These are phyloP conservation scores for Pholiota microspora DNA, from an alignment of 768 basidiomycete genomes.

Conservation along the genomic window DNA sequence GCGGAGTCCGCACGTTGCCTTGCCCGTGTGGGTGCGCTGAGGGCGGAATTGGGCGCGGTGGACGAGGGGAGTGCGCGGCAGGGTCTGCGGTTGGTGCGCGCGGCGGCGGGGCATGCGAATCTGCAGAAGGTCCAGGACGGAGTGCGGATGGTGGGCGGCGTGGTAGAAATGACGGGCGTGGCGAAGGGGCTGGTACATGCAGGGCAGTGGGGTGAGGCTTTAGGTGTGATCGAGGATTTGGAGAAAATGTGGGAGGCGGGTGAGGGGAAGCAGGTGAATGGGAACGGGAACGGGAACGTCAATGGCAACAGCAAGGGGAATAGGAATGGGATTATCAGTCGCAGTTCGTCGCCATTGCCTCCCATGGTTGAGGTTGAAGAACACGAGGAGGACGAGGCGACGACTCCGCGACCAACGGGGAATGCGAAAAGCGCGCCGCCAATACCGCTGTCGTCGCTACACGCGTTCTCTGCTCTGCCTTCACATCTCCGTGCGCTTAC, in stretches of 20 bases:
- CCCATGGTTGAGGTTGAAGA: too few species aligned
- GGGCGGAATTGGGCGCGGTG: conserved; percentile 68
- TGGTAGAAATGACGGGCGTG: conserved; percentile 76
- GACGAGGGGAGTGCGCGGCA: conserved; percentile 75
- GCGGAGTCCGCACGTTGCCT: conserved; percentile 86
- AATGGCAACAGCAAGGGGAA: too few species aligned
- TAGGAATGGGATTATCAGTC: conserved; percentile 19
- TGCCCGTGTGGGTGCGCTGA: conserved; percentile 68
- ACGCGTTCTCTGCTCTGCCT: conserved; percentile 76
- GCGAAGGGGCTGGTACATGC: conserved; percentile 73
- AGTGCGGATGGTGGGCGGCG: conserved; percentile 60
- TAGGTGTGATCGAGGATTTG: conserved; percentile 71
- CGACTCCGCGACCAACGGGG: too few species aligned
- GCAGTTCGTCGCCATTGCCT: conserved; percentile 27
- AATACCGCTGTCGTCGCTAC: conserved; percentile 64
- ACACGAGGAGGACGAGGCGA: conserved; percentile 30
- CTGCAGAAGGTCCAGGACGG: conserved; percentile 60
- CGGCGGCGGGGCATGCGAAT: conserved; percentile 59
- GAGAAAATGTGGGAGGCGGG: conserved; percentile 52
- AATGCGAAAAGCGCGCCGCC: too few species aligned
- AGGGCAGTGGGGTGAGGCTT: conserved; percentile 86
- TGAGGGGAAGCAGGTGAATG: conserved; percentile 1
- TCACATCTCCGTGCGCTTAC: conserved; percentile 68
- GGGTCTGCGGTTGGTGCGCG: conserved; percentile 72
- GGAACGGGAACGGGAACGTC: too few species aligned